Evolutionary conservation across 1,139 yeast species (phyloP).

Genomic region (Zhuliangozyma parablackwelliae): DNA sequence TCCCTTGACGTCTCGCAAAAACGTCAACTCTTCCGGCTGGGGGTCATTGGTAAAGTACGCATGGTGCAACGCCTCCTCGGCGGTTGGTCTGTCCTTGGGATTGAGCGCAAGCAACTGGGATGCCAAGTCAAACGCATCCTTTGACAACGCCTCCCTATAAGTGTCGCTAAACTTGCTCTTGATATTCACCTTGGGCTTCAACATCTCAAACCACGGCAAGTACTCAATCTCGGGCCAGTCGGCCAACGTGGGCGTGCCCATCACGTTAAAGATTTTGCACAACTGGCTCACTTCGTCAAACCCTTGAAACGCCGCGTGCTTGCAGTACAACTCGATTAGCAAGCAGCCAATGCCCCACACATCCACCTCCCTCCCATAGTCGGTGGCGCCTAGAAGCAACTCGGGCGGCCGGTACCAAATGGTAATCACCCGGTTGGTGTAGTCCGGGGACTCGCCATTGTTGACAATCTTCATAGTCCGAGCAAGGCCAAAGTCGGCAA

Average conservation of each 20-base stretch:
- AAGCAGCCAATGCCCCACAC: slow-evolving; percentile 98
- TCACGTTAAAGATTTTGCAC: slow-evolving; percentile 64
- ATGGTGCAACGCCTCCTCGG: slow-evolving; percentile 83
- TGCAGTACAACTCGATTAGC: slow-evolving; percentile 72
- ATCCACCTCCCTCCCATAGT: slow-evolving; percentile 87
- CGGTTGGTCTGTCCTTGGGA: slow-evolving; percentile 71
- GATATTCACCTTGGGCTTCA: slow-evolving; percentile 55
- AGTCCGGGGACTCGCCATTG: slow-evolving; percentile 57
- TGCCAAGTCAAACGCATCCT: slow-evolving; percentile 64
- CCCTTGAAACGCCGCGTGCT: slow-evolving; percentile 79
- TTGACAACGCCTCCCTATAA: slow-evolving; percentile 45
- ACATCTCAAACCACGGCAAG: slow-evolving; percentile 90
- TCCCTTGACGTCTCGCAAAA: slow-evolving; percentile 56
- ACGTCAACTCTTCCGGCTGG: slow-evolving; percentile 49
- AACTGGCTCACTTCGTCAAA: slow-evolving; percentile 84
- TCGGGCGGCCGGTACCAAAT: slow-evolving; percentile 98
- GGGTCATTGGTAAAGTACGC: slow-evolving; percentile 73
- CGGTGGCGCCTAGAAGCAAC: slow-evolving; percentile 80
- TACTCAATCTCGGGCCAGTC: slow-evolving; percentile 74
- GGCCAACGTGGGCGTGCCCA: slow-evolving; percentile 82
- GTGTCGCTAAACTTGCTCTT: slow-evolving; percentile 44
- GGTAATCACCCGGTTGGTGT: slow-evolving; percentile 92
- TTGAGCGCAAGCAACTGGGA: slow-evolving; percentile 57
- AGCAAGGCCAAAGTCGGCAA: slow-evolving; percentile 95
- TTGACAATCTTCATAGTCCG: slow-evolving; percentile 63